These are phyloP conservation scores for Musa balbisiana DNA, from an alignment of 202 grass and related monocot genomes.

Conservation along the genomic window DNA sequence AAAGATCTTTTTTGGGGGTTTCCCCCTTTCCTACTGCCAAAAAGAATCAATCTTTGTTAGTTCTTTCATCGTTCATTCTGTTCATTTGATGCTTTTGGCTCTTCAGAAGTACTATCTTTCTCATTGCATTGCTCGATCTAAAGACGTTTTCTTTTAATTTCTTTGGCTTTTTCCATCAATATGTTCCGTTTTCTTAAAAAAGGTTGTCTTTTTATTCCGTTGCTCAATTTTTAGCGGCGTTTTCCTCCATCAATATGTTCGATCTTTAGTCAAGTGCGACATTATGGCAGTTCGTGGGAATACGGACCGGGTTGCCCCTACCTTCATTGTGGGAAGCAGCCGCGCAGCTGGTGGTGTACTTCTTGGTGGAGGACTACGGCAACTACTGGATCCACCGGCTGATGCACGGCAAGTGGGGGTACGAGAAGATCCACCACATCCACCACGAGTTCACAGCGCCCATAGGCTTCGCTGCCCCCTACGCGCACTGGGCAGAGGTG, in stretches of 20 bases:
- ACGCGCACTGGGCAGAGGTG: constrained; percentile 92
- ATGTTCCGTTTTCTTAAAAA: background rate
- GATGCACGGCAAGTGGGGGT: constrained; percentile 80
- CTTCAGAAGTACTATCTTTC: too few species aligned
- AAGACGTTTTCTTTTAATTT: background rate
- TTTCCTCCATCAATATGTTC: constrained; percentile 1
- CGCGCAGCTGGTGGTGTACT: constrained; percentile 68
- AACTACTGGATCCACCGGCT: constrained; percentile 93
- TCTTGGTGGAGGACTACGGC: constrained; percentile 84
- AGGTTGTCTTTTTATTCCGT: background rate
- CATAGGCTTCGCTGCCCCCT: constrained; percentile 79
- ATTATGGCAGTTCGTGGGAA: constrained; percentile 56
- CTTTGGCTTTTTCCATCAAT: background rate
- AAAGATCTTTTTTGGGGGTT: background rate
- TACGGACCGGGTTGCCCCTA: constrained; percentile 57
- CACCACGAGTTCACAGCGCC: constrained; percentile 94
- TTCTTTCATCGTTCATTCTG: background rate
- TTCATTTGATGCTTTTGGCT: background rate
- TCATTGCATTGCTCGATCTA: background rate
- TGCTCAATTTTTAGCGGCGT: background rate
- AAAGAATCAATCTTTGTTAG: background rate
- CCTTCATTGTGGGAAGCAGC: constrained; percentile 64
- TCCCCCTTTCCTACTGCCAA: background rate
- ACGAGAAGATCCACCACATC: constrained; percentile 73
- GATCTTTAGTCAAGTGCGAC: background rate